These are phyloP conservation scores for Exophiala aquamarina DNA, from an alignment of 2,329 filamentous ascomycete genomes.

Conservation along the genomic window DNA sequence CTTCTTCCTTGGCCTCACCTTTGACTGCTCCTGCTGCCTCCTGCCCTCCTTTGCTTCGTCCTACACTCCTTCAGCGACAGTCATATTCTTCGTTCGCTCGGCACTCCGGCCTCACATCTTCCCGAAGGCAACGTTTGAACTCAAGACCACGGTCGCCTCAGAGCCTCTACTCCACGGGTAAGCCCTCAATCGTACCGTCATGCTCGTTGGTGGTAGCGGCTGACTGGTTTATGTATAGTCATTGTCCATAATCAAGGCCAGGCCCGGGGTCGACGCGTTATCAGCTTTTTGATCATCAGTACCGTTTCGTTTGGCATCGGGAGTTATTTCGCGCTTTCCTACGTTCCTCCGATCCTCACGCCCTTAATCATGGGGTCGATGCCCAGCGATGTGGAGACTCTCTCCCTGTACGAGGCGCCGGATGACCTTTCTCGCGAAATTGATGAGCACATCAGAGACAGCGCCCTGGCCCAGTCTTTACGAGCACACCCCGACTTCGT, in stretches of 20 bases:
- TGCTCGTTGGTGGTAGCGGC: background rate
- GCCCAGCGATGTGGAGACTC: conserved; percentile 70
- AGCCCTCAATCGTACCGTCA: background rate
- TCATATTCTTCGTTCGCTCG: background rate
- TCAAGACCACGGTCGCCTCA: background rate
- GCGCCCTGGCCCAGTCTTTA: conserved; percentile 71
- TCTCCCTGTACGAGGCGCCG: conserved; percentile 61
- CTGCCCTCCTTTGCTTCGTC: conserved; percentile 1
- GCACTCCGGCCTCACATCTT: too few relatives aligned
- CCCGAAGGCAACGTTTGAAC: background rate
- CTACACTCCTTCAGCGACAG: conserved; percentile 4
- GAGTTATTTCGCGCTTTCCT: conserved; percentile 23
- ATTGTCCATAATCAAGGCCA: conserved; percentile 27
- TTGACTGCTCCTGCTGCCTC: background rate
- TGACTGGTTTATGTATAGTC: conserved; percentile 12
- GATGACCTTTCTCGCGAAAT: conserved; percentile 58
- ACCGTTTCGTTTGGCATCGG: conserved; percentile 25
- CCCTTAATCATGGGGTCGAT: conserved; percentile 37
- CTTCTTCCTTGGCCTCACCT: background rate
- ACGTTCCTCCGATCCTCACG: conserved; percentile 25
- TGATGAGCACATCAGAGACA: conserved; percentile 71
- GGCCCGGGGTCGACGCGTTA: conserved; percentile 22
- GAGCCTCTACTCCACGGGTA: conserved; percentile 19
- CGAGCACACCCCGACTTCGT: conserved; percentile 65
- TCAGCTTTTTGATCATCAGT: conserved; percentile 26